Evolutionary conservation across 2,329 filamentous ascomycete genomes (phyloP), one percentile per base, ranked within the genome.

Genomic region (Claviceps maximensis): DNA sequence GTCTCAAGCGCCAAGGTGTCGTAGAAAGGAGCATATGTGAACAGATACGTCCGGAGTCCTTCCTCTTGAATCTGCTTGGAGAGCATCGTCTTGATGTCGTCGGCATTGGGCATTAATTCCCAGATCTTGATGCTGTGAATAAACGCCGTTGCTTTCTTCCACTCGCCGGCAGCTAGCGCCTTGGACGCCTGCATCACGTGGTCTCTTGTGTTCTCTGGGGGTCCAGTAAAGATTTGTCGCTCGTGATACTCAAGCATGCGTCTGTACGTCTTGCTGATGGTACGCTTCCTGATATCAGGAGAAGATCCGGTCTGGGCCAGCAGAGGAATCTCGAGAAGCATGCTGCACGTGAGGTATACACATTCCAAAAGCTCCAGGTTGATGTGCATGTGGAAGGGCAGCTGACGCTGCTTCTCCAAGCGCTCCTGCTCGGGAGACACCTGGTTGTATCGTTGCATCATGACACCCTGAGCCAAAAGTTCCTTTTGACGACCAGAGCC

Each of bases 311-410:
- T 94, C 72, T 97, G 93, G 49, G 93, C 94, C 61, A 98, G 84
- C 47, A 97, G 84, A 56, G 93, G 93, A 58, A 98, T 97, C 75
- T 98, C 93, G 54, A 98, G 82, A 59, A 98, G 86, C 93, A 98
- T 98, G 73, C 89, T 96, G 77, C 91, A 97, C 50, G 93, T 97
- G 55, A 98, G 80, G 75, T 98, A 98, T 57, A 97, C 91, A 66
- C 93, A 97, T 75, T 98, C 93, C 41, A 98, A 81, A 53, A 98
- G 82, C 71, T 98, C 93, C 51, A 98, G 80, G 77, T 98, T 98
- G 78, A 98, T 98, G 79, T 98, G 93, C 89, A 98, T 96, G 77
- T 98, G 93, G 84, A 98, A 98, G 40, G 93, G 93, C 60, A 98
- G 80, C 74, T 98, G 93, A 63, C 93, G 85, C 74, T 97, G 91